phyloP scores from a whole-genome alignment of 441 rosid genomes.

The Mallotus japonicus region DNA sequence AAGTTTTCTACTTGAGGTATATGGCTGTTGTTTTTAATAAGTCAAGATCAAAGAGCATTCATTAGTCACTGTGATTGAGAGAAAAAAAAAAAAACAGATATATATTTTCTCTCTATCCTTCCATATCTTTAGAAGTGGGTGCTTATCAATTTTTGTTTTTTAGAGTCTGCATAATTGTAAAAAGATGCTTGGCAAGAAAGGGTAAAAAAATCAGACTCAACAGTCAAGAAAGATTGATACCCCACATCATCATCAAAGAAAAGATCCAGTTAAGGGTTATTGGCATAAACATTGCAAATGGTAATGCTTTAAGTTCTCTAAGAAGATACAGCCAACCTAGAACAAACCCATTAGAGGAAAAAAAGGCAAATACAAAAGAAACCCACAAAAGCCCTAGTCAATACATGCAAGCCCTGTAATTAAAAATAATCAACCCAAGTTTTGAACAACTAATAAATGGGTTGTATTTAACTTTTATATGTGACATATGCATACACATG shows the following conservation, averaged over 20 bases:
- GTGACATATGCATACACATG: too few species aligned
- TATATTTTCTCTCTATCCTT: not conserved
- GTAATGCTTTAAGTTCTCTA: not conserved
- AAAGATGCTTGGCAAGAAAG: not conserved
- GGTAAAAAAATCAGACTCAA: not conserved
- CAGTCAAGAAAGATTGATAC: not conserved
- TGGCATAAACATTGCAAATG: not conserved
- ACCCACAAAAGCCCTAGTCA: not conserved
- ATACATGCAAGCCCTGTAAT: not conserved
- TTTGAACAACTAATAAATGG: too few species aligned
- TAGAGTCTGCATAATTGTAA: not conserved
- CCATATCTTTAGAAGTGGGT: not conserved
- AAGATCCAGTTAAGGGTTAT: too few species aligned
- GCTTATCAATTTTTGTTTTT: not conserved
- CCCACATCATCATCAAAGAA: not conserved
- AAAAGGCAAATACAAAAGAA: constrained; percentile 5
- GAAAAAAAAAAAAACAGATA: not conserved
- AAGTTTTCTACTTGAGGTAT: too few species aligned
- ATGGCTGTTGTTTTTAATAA: too few species aligned
- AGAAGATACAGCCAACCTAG: constrained; percentile 23
- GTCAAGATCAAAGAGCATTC: too few species aligned
- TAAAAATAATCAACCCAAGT: too few species aligned
- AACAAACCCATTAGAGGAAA: constrained; percentile 30
- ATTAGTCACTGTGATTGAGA: not conserved
- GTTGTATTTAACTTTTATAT: too few species aligned